These are phyloP conservation scores for Physaria fendleri DNA, from an alignment of 345 rosid genomes.

Conservation along the genomic window DNA sequence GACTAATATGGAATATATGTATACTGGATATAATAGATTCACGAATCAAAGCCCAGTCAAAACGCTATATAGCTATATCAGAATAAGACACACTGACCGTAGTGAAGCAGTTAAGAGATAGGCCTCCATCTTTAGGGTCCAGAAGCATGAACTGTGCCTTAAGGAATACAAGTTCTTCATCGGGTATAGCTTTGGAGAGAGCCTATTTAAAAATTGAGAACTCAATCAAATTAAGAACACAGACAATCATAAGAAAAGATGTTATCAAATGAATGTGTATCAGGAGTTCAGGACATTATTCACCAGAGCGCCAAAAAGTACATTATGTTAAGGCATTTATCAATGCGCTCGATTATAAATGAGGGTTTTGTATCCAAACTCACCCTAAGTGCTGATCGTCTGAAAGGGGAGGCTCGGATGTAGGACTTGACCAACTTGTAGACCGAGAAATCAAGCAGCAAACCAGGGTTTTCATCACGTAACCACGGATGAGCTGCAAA, in stretches of 20 bases:
- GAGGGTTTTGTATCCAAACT: slow-evolving; percentile 9
- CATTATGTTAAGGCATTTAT: no score
- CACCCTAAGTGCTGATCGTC: slow-evolving; percentile 84
- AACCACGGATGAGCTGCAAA: slow-evolving; percentile 92
- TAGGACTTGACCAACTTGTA: slow-evolving; percentile 75
- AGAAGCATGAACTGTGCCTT: slow-evolving; percentile 69
- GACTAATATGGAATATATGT: background rate
- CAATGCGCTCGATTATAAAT: background rate
- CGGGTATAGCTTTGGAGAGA: slow-evolving; percentile 84
- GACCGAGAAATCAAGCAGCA: slow-evolving; percentile 73
- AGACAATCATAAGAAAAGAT: background rate
- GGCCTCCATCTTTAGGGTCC: slow-evolving; percentile 77
- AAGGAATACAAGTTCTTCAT: slow-evolving; percentile 72
- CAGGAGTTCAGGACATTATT: background rate
- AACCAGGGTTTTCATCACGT: slow-evolving; percentile 43
- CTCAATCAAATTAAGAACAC: background rate
- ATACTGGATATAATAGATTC: background rate
- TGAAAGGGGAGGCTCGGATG: slow-evolving; percentile 66
- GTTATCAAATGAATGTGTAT: background rate
- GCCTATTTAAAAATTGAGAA: slow-evolving; percentile 44
- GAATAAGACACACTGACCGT: slow-evolving; percentile 41
- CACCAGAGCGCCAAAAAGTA: background rate
- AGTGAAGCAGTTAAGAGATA: slow-evolving; percentile 64
- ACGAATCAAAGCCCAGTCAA: background rate
- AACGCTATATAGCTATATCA: slow-evolving; percentile 6